phyloP scores from a whole-genome alignment of 345 rosid species.

The Lepidium aucheri region DNA sequence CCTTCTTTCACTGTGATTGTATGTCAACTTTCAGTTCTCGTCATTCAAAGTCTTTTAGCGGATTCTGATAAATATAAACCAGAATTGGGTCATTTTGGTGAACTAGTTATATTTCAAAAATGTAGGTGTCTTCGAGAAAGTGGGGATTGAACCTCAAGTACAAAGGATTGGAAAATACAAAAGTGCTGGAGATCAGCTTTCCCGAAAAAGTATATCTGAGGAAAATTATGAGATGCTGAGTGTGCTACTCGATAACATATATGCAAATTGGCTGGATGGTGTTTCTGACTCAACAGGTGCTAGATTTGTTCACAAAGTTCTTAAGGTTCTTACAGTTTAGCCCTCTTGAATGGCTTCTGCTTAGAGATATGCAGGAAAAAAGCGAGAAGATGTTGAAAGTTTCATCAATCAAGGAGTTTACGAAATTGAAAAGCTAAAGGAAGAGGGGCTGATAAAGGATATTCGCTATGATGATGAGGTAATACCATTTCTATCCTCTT shows the following conservation, averaged over 20 bases:
- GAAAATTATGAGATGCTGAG: constrained; percentile 96
- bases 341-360: constrained; percentile 20
- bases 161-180: constrained; percentile 93
- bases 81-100: not conserved
- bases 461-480: constrained; percentile 91
- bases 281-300: constrained; percentile 76
- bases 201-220: constrained; percentile 72
- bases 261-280: constrained; percentile 82
- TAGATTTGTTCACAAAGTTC: constrained; percentile 14
- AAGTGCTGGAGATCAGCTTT: constrained; percentile 93
- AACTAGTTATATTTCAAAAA: constrained; percentile 1
- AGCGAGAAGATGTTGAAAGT: constrained; percentile 65
- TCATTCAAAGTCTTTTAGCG: not conserved
- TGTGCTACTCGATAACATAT: constrained; percentile 80
- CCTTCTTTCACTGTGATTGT: not conserved
- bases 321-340: constrained; percentile 11
- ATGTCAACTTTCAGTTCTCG: not conserved
- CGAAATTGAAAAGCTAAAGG: constrained; percentile 75
- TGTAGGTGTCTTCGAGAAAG: constrained; percentile 80
- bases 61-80: not conserved
- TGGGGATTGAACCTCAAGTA: constrained; percentile 86
- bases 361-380: constrained; percentile 56
- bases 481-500: not conserved
- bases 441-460: constrained; percentile 79
- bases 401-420: constrained; percentile 87